Conservation (phyloP, 2,329 filamentous ascomycete genomes). For the Teratosphaeria viscida region DNA sequence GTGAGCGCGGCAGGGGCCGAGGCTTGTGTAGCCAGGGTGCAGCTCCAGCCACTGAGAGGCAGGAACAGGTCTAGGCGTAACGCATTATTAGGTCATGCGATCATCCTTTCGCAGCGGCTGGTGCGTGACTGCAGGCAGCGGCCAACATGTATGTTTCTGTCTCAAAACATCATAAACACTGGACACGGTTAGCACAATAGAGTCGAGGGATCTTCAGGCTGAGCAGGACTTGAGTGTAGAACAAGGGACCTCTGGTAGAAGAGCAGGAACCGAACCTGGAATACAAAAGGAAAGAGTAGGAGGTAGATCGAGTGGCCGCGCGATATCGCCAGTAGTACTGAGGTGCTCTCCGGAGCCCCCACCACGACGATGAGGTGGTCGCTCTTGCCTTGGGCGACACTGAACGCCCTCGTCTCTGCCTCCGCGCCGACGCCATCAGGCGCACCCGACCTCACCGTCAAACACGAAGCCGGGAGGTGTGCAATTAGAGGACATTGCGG, state of each 20-base stretch:
- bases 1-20: background rate
- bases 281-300: background rate
- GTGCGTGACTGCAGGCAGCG: background rate
- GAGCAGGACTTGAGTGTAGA: background rate
- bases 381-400: constrained; percentile 1
- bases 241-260: background rate
- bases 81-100: background rate
- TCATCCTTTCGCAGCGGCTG: background rate
- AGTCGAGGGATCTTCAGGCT: background rate
- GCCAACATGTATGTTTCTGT: background rate
- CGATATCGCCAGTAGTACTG: background rate
- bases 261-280: background rate
- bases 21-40: background rate
- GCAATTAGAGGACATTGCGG: constrained; percentile 88
- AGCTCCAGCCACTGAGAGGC: background rate
- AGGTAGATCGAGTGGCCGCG: background rate
- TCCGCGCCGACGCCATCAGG: background rate
- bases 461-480: constrained; percentile 76
- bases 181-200: too few relatives aligned
- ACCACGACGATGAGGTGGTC: constrained; percentile 3
- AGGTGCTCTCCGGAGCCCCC: background rate
- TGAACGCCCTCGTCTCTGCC: background rate
- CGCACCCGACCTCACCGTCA: constrained; percentile 13
- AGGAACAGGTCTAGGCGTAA: background rate
- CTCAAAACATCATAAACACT: background rate